Conservation (phyloP, 345 rosid genomes). For the Capsella bursapastoris region DNA sequence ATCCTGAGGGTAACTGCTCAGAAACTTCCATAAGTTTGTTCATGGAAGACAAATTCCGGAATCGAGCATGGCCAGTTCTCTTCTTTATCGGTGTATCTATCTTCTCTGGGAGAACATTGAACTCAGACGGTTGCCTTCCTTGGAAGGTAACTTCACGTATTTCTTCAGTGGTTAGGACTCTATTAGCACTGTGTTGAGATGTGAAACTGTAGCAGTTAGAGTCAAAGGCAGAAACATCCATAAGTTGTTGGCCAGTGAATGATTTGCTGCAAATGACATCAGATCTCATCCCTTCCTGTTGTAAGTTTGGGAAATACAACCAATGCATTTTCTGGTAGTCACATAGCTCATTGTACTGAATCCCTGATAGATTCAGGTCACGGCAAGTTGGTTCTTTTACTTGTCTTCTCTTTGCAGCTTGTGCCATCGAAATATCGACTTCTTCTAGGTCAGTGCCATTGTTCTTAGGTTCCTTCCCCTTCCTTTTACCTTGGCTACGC, state of each 20-base stretch:
- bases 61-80: conserved; percentile 58
- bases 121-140: conserved; percentile 43
- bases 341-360: conserved; percentile 48
- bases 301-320: conserved; percentile 42
- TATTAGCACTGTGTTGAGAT: conserved; percentile 31
- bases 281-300: conserved; percentile 57
- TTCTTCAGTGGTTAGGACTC: conserved; percentile 41
- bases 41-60: conserved; percentile 52
- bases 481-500: conserved; percentile 26
- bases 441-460: conserved; percentile 7
- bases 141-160: conserved; percentile 37
- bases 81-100: conserved; percentile 53
- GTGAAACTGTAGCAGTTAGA: conserved; percentile 31
- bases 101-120: conserved; percentile 40
- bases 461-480: background rate
- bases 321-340: conserved; percentile 45
- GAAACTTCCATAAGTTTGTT: conserved; percentile 40
- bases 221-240: conserved; percentile 34
- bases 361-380: conserved; percentile 46
- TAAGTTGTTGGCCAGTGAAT: conserved; percentile 37
- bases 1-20: conserved; percentile 33
- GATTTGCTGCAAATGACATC: conserved; percentile 47
- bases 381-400: conserved; percentile 42
- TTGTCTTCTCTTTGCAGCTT: conserved; percentile 43
- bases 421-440: conserved; percentile 7